A percentile compares a stretch with the other conserved stretches of the same genome.
These are phyloP conservation scores for Achlya hypogyna DNA, from an alignment of 352 stramenopile genomes.

Conservation along the genomic window DNA sequence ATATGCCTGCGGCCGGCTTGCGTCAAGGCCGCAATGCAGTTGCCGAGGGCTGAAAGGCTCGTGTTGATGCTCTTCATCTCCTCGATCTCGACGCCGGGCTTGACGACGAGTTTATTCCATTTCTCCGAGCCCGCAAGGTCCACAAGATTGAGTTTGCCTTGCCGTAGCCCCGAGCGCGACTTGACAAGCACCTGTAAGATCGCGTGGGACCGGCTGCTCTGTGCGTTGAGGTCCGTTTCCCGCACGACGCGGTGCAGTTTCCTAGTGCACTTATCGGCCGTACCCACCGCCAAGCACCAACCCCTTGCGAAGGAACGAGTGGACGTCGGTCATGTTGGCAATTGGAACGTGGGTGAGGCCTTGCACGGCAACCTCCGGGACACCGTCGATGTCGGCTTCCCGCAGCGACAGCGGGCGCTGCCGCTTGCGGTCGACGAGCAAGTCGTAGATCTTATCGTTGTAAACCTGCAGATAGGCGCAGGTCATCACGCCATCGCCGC, in stretches of 20 bases:
- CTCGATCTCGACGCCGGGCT: conserved; percentile 56
- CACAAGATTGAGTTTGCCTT: conserved; percentile 59
- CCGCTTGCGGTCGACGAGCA: conserved; percentile 61
- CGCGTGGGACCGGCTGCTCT: conserved; percentile 84
- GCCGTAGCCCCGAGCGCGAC: conserved; percentile 25
- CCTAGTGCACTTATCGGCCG: not conserved
- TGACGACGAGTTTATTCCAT: conserved; percentile 69
- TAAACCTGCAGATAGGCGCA: conserved; percentile 92
- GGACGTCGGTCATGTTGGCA: conserved; percentile 33
- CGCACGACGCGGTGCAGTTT: conserved; percentile 50
- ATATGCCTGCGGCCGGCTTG: conserved; percentile 80
- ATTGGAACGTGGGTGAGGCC: conserved; percentile 47
- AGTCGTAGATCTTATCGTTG: conserved; percentile 89
- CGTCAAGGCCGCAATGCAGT: conserved; percentile 84
- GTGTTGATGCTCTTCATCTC: conserved; percentile 90
- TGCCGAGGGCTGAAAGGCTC: conserved; percentile 82
- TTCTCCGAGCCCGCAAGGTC: conserved; percentile 74
- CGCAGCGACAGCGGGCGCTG: conserved; percentile 64
- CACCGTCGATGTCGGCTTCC: conserved; percentile 46
- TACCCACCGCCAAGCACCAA: conserved; percentile 9
- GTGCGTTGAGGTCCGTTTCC: conserved; percentile 80
- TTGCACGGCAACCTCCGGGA: conserved; percentile 49
- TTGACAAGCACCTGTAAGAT: conserved; percentile 85
- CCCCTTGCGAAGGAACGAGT: conserved; percentile 42
- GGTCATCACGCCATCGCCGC: conserved; percentile 31